A percentile compares a stretch with the other conserved stretches of the same genome.
Conservation (phyloP, 495 filamentous ascomycete species). For the Oidiodendron maius region DNA sequence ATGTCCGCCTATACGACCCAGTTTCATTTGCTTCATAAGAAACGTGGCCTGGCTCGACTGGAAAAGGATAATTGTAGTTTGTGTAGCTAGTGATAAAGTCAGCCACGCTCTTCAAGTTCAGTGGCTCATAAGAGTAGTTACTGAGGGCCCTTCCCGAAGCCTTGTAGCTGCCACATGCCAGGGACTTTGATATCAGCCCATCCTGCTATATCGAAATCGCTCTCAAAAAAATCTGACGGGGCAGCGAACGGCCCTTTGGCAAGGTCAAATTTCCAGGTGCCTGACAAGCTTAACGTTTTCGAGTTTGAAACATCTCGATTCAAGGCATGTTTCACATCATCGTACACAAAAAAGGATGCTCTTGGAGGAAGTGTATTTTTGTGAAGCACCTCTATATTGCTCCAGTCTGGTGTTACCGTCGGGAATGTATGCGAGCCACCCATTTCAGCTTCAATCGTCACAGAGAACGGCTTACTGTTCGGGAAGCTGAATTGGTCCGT, state of each 20-base stretch:
- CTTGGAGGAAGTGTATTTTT: slow-evolving; percentile 58
- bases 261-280: slow-evolving; percentile 50
- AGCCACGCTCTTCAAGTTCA: not conserved
- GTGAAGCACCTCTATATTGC: slow-evolving; percentile 54
- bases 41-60: slow-evolving; percentile 50
- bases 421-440: slow-evolving; percentile 17
- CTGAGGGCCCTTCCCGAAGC: slow-evolving; percentile 42
- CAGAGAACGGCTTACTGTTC: too few species aligned
- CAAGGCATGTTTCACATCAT: slow-evolving; percentile 27
- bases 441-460: too few species aligned
- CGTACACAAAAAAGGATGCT: slow-evolving; percentile 50
- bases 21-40: slow-evolving; percentile 60
- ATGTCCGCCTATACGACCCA: slow-evolving; percentile 53
- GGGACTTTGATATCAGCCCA: slow-evolving; percentile 60
- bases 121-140: slow-evolving; percentile 1
- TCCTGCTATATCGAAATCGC: slow-evolving; percentile 10
- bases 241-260: slow-evolving; percentile 19
- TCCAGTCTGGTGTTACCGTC: slow-evolving; percentile 40
- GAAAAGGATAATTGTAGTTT: slow-evolving; percentile 59
- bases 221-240: slow-evolving; percentile 9
- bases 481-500: too few species aligned
- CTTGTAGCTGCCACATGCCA: slow-evolving; percentile 67
- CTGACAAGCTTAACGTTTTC: slow-evolving; percentile 39
- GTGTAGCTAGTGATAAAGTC: slow-evolving; percentile 51
- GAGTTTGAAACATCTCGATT: slow-evolving; percentile 21